Evolutionary conservation across 345 rosid genomes (phyloP).

Genomic region (Camelina laxa): DNA sequence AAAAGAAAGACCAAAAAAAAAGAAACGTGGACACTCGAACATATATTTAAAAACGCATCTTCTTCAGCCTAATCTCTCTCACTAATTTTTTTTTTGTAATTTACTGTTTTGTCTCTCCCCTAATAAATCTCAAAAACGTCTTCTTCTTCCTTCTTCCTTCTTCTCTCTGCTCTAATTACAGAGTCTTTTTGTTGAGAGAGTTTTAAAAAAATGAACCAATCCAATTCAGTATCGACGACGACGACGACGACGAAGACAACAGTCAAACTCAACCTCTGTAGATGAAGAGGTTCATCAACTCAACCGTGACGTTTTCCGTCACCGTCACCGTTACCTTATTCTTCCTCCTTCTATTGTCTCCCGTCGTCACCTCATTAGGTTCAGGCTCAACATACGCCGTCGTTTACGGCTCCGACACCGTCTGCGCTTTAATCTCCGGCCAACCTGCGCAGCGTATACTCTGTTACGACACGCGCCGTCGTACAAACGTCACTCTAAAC

Average conservation of each 20-base stretch:
- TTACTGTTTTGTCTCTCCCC: constrained; percentile 32
- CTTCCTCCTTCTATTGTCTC: constrained; percentile 21
- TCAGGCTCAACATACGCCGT: constrained; percentile 77
- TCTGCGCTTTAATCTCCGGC: constrained; percentile 65
- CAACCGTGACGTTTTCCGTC: constrained; percentile 45
- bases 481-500: constrained; percentile 31
- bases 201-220: constrained; percentile 54
- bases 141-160: constrained; percentile 5
- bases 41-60: constrained; percentile 20
- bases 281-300: constrained; percentile 53
- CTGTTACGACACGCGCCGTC: constrained; percentile 52
- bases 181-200: constrained; percentile 8
- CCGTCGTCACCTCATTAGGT: constrained; percentile 53
- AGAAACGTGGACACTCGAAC: constrained; percentile 37
- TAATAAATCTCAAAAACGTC: constrained; percentile 19
- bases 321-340: constrained; percentile 30
- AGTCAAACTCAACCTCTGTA: constrained; percentile 40
- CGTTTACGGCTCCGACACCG: constrained; percentile 56
- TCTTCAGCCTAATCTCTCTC: constrained; percentile 13
- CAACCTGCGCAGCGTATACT: constrained; percentile 48
- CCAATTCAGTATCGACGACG: constrained; percentile 26
- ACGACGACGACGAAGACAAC: constrained; percentile 27
- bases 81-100: constrained; percentile 19
- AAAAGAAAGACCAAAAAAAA: constrained; percentile 15
- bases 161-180: not conserved